Base-by-base conservation (phyloP, 2,329 filamentous ascomycete species). In the Teratosphaeria destructans region DNA sequence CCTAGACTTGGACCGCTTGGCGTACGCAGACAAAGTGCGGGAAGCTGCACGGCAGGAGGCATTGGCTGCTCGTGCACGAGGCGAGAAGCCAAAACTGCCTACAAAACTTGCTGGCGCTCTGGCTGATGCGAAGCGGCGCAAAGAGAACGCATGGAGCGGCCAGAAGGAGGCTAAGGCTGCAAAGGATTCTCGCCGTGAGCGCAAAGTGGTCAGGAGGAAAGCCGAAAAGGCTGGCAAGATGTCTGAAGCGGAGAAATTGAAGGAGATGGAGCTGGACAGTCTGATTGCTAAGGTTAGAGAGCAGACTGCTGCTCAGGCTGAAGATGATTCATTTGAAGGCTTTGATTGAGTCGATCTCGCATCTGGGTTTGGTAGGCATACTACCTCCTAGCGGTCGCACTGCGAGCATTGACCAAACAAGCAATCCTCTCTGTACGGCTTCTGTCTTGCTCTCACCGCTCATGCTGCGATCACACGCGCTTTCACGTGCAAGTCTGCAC, bases 11-110 rank as follows among this genome's bases (percentile, higher is more conserved):
- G 67, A 75, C 53, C 64, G 64, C 0, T 73, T 75, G 26, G 69
- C 70, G 0, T 80, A 79, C 65, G 76, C 75, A 29, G 78, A 81
- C 61, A 77, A 76, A 62, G 61, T 67, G 32, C 70, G 76, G 2
- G 78, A 80, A 66, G 67, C 71, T 57, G 72, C 74, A 54, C 70
- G 78, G 11, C 66, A 68, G n/a, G 73, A 70, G 35, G 73, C 75
- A 16, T 60, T 69, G n/a, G 66, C 59, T 10, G 67, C 70, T 26
- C 58, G 62, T 11, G 65, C 66, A 10, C 63, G 67, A 5, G 70
- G 70, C 5, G 67, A 69, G 59, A 60, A 61, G 23, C 63, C 63
- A 14, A 57, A 62, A 29, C 53, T 65, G 2, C 62, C 64, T 19
- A 63, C 53, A 16, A 64, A 67, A n/a, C 64, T 65, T 52, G 63